Evolutionary conservation across 2,329 filamentous ascomycete species (phyloP), one percentile per base, ranked within the genome.

Genomic region (Bisporella sp.): DNA sequence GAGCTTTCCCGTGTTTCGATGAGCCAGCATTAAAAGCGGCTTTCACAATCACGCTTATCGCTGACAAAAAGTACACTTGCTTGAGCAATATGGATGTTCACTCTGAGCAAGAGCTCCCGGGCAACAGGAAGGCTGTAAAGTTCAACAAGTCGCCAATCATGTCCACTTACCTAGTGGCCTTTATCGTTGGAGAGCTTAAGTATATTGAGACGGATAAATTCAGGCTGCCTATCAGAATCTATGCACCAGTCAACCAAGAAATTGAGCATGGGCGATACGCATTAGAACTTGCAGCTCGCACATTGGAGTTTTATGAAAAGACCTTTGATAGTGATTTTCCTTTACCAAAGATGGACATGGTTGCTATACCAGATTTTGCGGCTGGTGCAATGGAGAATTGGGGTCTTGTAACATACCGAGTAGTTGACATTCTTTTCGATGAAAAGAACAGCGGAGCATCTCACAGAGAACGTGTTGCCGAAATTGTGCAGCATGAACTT

Each of bases 321-420:
- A 87, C 89, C 2, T 97, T 97, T 60, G 87, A 87, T 59, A 91
- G 83, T 67, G 75, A 86, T 32, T 96, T 93, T 65, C 89, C 89
- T 5, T 74, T 95, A 41, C 89, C 89, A 47, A 95, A 95, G 78
- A 93, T 95, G 87, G 89, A 95, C 69, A 93, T 95, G 85, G 84
- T 95, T 60, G 91, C 92, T 42, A 91, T 97, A 64, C 92, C 92
- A 12, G 92, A 97, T 67, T 97, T 97, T 67, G 89, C 89, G 46
- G 89, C 90, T 45, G 92, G 59, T 55, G 92, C 91, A 53, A 96
- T 97, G 91, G 91, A 97, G 76, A 97, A 97, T 69, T 97, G 92
- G 92, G 92, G 92, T 65, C 75, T 97, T 47, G 83, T 97, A 59
- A 97, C 92, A 5, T 97, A 96, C 73, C 86, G 92, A 57, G 87